Base-by-base conservation (phyloP, 805 yeast species). In the Vanderwaltozyma polyspora region DNA sequence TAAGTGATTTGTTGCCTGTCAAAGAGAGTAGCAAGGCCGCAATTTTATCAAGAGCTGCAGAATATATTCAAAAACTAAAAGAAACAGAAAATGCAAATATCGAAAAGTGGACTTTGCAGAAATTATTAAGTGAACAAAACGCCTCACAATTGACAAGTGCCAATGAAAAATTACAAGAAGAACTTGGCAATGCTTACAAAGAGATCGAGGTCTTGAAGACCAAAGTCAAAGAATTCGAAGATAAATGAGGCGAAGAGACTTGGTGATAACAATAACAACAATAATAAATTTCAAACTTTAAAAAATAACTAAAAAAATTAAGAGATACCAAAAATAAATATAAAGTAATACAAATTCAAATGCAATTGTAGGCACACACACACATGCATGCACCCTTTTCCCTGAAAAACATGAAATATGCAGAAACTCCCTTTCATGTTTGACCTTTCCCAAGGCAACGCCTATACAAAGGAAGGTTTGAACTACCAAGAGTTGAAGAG, bases 101-200 rank as follows among this genome's bases (percentile, higher is more conserved):
- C 49, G 95, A 89, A 60, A 89, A 91, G 64, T 84, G 94, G 84
- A 87, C 96, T 5, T 68, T 89, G 51, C 96, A 89, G 59, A 89
- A 89, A 63, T 69, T 91, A 42, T 68, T 86, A 43, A 79, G 89
- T 25, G 96, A 87, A 57, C 97, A 89, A 62, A 86, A 89, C 10
- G 79, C 86, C 34, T 74, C 80, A 42, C 95, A 87, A 59, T 70
- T 89, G 46, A 73, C 82, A 34, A 76, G 82, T 28, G 75, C 86
- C 11, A 89, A 87, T 63, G 94, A 85, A 50, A 81, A 84, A 60
- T 70, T 89, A 56, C 86, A 85, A 62, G 71, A 69, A 35, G 96
- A 87, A 62, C 70, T 89, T 49, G 94, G 84, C 46, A 77, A 84
- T 52, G 93, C 95, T 12, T 89, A 89, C 67, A 71, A 94, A 46